Evolutionary conservation across 2,329 filamentous ascomycete species (phyloP), one percentile per base, ranked within the genome.

Genomic region (Claviceps digitariae): DNA sequence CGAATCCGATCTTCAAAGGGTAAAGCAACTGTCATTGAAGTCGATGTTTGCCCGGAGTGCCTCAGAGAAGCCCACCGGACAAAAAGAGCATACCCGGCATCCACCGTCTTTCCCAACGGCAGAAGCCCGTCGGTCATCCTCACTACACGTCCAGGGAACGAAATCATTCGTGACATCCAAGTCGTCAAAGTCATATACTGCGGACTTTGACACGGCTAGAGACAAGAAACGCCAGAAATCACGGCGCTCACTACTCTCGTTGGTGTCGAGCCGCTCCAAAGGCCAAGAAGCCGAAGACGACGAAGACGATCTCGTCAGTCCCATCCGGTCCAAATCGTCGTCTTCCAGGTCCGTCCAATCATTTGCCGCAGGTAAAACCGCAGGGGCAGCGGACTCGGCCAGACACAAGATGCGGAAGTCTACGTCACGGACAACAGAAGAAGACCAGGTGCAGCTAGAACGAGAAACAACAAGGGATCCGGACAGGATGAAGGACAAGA

Each of bases 381-480:
- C 47, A 52, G 54, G 53, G 55, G 54, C 23, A 17, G 43, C 43
- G 15, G 43, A 45, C 43, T 45, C 43, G 10, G 27, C 46, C 2
- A 55, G 55, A 7, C 59, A 55, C 31, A 67, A 61, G 52, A 55
- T 61, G 4, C 62, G 64, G 59, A 65, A 59, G n/a, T 60, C 65
- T 1, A 62, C 56, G n/a, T 52, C 59, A 3, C 60, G 58, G 17
- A 67, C 64, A 6, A 66, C 58, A 17, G 62, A 58, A 17, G 63
- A 67, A 52, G 34, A 61, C 2, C 58, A 60, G 23, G 57, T 55
- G 46, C 66, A 63, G 1, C 63, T 65, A 6, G 54, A 59, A 27
- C 62, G 59, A 56, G 63, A 55, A n/a, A 58, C 53, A 6, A 20
- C 54, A 3, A 47, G 50, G 4, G 58, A 48, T 17, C 15, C 36